Percentiles rank a stretch among this genome's conserved stretches.
phyloP scores from a whole-genome alignment of 2,329 filamentous ascomycete species.

The Aaosphaeria pasadenensis region DNA sequence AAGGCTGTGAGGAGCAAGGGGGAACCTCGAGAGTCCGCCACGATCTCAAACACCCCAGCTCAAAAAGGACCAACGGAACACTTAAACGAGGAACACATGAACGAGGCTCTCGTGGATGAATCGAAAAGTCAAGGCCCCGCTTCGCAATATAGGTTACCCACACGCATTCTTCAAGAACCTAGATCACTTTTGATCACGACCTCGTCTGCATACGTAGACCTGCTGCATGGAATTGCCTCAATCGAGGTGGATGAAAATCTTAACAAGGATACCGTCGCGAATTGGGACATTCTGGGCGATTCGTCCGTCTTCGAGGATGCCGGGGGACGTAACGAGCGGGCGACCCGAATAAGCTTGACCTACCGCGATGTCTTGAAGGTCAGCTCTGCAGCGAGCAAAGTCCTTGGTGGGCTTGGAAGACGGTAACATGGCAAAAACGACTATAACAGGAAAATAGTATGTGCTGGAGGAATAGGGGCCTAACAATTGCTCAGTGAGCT shows the following conservation, averaged over 20 bases:
- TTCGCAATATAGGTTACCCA: slow-evolving; percentile 18
- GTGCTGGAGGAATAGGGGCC: too few species aligned
- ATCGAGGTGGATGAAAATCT: slow-evolving; percentile 64
- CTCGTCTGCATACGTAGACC: slow-evolving; percentile 64
- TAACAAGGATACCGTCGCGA: slow-evolving; percentile 55
- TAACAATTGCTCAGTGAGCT: too few species aligned
- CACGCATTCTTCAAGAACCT: slow-evolving; percentile 75
- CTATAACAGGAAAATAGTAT: too few species aligned
- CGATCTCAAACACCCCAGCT: background rate
- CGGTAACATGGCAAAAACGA: slow-evolving; percentile 1
- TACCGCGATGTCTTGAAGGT: slow-evolving; percentile 75
- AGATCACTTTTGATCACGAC: slow-evolving; percentile 75
- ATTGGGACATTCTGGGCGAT: slow-evolving; percentile 66
- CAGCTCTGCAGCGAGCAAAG: slow-evolving; percentile 28
- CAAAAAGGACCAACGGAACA: background rate
- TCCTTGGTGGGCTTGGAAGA: slow-evolving; percentile 20
- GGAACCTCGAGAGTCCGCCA: background rate
- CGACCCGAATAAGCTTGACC: slow-evolving; percentile 68
- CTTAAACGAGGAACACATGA: background rate
- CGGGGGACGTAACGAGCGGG: slow-evolving; percentile 57
- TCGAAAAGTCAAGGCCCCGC: background rate
- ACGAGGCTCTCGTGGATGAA: background rate
- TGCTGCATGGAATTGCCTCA: slow-evolving; percentile 72
- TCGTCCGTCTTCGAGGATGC: slow-evolving; percentile 30
- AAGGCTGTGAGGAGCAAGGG: slow-evolving; percentile 32